These are phyloP conservation scores for Quercus phellos DNA, from an alignment of 331 rosid species.

Conservation along the genomic window DNA sequence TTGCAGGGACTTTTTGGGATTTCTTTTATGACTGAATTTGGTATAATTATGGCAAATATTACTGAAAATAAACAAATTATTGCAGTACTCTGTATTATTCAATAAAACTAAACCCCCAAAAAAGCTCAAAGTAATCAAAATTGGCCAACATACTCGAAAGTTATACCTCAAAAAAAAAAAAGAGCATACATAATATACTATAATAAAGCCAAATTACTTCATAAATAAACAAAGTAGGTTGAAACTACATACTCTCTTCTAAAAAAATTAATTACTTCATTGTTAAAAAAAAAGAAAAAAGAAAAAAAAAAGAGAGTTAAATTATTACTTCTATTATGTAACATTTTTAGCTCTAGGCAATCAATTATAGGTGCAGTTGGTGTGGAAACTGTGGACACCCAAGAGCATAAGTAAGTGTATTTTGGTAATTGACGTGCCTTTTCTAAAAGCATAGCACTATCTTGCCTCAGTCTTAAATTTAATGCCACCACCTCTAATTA, in stretches of 20 bases:
- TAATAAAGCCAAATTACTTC: no score
- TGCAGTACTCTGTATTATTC: no score
- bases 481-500: no score
- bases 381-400: slow-evolving; percentile 11
- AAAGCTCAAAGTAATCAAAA: background rate
- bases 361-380: slow-evolving; percentile 11
- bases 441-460: background rate
- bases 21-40: background rate
- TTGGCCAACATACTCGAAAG: background rate
- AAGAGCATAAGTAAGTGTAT: background rate
- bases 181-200: no score
- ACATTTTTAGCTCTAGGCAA: background rate
- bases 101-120: background rate
- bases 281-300: no score
- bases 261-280: no score
- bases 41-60: background rate
- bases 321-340: no score
- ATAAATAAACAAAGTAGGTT: no score
- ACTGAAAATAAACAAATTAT: background rate
- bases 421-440: background rate
- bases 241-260: no score
- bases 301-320: no score
- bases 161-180: background rate
- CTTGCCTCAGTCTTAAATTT: background rate
- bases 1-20: no score